Evolutionary conservation across 2,329 filamentous ascomycete genomes (phyloP).

Genomic region (Cordyceps tenuipes): DNA sequence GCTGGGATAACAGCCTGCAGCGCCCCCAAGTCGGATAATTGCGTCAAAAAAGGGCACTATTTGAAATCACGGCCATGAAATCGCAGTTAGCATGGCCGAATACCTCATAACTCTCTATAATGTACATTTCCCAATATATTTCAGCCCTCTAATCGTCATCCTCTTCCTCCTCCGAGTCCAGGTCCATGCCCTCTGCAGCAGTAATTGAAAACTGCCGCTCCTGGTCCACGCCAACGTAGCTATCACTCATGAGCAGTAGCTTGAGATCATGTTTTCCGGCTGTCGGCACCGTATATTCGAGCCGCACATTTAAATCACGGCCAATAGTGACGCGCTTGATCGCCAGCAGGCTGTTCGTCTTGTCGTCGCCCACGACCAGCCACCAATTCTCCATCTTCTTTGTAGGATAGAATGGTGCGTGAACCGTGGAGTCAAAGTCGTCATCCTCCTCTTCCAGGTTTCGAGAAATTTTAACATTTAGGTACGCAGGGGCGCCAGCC

Average conservation of each 20-base stretch:
- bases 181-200: constrained; percentile 88
- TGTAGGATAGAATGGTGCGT: constrained; percentile 87
- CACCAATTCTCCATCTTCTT: constrained; percentile 98
- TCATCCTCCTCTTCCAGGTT: constrained; percentile 62
- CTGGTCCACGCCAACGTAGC: constrained; percentile 94
- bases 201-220: constrained; percentile 80
- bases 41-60: not conserved
- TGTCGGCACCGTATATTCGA: constrained; percentile 83
- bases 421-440: constrained; percentile 73
- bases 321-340: constrained; percentile 93
- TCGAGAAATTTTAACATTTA: constrained; percentile 77
- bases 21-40: not conserved
- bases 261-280: constrained; percentile 82
- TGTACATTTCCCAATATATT: constrained; percentile 10
- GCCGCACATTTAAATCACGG: constrained; percentile 63
- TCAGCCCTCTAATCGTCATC: constrained; percentile 19
- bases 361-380: constrained; percentile 91
- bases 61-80: not conserved
- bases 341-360: constrained; percentile 74
- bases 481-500: constrained; percentile 70
- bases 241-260: constrained; percentile 93
- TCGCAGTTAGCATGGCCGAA: not conserved
- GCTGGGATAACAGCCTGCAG: not conserved
- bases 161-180: constrained; percentile 67
- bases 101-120: constrained; percentile 5